Base-by-base conservation (phyloP, 805 yeast species). In the Starmerella etchellsii region DNA sequence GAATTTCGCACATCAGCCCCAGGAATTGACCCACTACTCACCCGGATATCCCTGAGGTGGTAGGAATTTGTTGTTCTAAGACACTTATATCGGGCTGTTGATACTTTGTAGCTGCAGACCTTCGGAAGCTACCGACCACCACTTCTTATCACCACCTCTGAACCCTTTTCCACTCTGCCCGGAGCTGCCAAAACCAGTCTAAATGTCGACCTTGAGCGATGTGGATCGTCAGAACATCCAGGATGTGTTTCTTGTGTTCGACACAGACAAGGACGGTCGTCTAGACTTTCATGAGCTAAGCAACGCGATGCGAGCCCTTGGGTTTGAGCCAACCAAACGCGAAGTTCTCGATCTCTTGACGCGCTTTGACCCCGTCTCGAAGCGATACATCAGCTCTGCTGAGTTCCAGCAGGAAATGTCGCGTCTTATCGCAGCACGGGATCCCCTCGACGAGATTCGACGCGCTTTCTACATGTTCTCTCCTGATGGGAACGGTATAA, bases 381-480 rank as follows among this genome's bases (percentile, higher is more conserved):
- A 39, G 28, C 43, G 52, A 20, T 36, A 39, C 23, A 79, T 88
- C 54, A 72, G 76, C 29, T 82, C 78, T 54, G 94, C 82, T 37
- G 87, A 81, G 53, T 88, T 88, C 60, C 79, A 73, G 57, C 72
- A 74, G 50, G 78, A 76, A 41, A 77, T 74, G 69, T 87, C 93
- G 1, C 81, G 76, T 42, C 77, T 73, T 62, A 81, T 91, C n/a
- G 63, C 81, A 14, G 77, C 80, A 39, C 69, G 97, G 54, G 96
- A 91, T 57, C 98, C 98, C 4, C 58, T 81, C 43, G 97, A 88
- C 36, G 99, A 91, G 57, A 80, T 91, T 16, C 71, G 74, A 44
- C 67, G 96, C 37, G 97, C 98, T 0, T 91, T 91, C 65, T 83
- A 83, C 65, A 95, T 88, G 32, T 91, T 88, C 59, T 97, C 91